Percentiles rank a stretch among this genome's conserved stretches.
phyloP scores from a whole-genome alignment of 2,329 filamentous ascomycete species.

The Paecilomyces dactylethromorphus region DNA sequence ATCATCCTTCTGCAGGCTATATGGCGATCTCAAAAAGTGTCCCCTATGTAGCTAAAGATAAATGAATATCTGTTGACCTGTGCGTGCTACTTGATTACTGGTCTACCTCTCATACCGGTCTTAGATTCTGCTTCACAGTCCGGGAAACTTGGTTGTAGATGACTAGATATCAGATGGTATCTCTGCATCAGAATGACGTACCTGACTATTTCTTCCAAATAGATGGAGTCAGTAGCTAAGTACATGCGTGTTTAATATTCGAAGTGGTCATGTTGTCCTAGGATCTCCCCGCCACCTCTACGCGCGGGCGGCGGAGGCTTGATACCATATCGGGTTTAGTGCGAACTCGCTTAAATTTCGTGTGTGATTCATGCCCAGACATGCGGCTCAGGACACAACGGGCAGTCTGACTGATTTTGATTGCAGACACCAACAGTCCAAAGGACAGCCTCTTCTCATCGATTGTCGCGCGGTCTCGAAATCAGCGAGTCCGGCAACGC shows the following conservation, averaged over 20 bases:
- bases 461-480: not conserved
- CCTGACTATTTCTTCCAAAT: too few relatives aligned
- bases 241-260: not conserved
- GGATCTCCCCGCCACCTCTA: not conserved
- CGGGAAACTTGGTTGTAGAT: not conserved
- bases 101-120: not conserved
- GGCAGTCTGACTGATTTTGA: constrained; percentile 17
- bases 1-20: not conserved
- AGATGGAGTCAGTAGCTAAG: too few relatives aligned
- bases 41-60: not conserved
- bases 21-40: not conserved
- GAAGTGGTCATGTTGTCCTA: not conserved
- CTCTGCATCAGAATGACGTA: not conserved
- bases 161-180: not conserved
- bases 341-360: constrained; percentile 41
- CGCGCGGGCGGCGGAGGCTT: not conserved
- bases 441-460: constrained; percentile 5
- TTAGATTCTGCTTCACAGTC: not conserved
- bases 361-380: constrained; percentile 28
- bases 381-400: constrained; percentile 20
- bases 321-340: constrained; percentile 29
- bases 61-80: not conserved
- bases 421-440: constrained; percentile 5
- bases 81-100: not conserved
- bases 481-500: not conserved